These are phyloP conservation scores for Botrytis squamosa DNA, from an alignment of 2,329 filamentous ascomycete genomes.

Conservation along the genomic window DNA sequence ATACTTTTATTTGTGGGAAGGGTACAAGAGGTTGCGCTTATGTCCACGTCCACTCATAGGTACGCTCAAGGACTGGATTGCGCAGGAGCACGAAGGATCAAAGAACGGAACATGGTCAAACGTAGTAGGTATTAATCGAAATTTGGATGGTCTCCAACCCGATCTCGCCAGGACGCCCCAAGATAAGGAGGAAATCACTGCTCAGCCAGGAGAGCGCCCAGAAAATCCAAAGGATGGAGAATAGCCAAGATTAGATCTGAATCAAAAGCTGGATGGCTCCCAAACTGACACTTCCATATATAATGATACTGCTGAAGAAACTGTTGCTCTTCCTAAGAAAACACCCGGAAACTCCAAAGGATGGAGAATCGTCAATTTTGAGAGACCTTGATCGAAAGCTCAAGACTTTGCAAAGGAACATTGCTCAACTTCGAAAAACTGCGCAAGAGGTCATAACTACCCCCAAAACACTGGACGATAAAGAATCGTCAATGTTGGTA, in stretches of 20 bases:
- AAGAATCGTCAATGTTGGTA: neutral
- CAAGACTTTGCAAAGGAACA: neutral
- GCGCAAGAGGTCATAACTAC: neutral
- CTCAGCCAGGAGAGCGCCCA: neutral
- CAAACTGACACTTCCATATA: neutral
- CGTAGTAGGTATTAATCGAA: neutral
- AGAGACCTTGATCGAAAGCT: neutral
- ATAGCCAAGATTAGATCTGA: neutral
- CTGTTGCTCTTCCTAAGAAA: neutral
- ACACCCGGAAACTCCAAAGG: neutral
- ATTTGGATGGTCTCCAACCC: neutral
- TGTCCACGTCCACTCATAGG: slow-evolving; percentile 33
- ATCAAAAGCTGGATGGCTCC: neutral
- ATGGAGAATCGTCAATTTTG: neutral
- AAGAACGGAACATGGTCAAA: neutral
- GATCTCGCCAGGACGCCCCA: no score
- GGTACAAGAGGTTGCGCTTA: slow-evolving; percentile 12
- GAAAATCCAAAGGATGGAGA: neutral
- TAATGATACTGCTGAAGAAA: neutral
- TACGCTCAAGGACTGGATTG: slow-evolving; percentile 34
- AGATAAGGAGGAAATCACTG: neutral
- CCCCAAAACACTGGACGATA: neutral
- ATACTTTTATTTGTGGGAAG: slow-evolving; percentile 12
- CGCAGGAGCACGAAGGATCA: slow-evolving; percentile 11
- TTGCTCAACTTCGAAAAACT: neutral